Percentiles rank a stretch among this genome's conserved stretches.
Evolutionary conservation across 129 eudicot species (phyloP).

Genomic region (Centella asiatica): DNA sequence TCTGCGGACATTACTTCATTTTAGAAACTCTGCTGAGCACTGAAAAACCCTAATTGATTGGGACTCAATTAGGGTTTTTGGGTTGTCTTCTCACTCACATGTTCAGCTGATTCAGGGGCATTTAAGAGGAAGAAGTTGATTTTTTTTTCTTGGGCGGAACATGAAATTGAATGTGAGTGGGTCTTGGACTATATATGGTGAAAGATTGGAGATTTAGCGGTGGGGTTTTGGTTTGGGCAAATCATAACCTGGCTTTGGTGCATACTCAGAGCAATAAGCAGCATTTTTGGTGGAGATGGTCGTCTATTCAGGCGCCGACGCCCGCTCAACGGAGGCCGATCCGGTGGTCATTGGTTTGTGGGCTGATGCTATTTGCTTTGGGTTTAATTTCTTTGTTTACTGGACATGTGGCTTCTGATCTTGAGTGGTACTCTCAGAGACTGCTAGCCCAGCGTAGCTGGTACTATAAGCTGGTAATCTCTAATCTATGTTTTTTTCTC

Average conservation of each 20-base stretch:
- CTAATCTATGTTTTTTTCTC: background rate
- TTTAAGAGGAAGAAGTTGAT: background rate
- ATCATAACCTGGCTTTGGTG: constrained; percentile 21
- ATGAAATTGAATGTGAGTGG: constrained; percentile 6
- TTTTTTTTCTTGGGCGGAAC: constrained; percentile 1
- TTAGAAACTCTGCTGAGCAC: background rate
- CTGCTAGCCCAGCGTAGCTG: constrained; percentile 42
- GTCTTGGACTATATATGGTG: constrained; percentile 3
- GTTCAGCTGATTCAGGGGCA: background rate
- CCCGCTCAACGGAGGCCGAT: constrained; percentile 39
- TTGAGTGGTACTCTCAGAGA: constrained; percentile 70
- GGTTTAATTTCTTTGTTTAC: constrained; percentile 76
- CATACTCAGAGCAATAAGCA: constrained; percentile 25
- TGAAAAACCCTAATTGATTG: background rate
- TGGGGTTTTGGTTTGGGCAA: constrained; percentile 11
- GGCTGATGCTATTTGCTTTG: constrained; percentile 62
- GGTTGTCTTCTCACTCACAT: background rate
- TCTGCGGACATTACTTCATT: background rate
- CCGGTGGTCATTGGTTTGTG: constrained; percentile 83
- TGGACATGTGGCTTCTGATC: constrained; percentile 78
- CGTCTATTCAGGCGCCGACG: constrained; percentile 19
- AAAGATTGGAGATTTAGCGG: constrained; percentile 19
- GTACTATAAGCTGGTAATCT: constrained; percentile 42
- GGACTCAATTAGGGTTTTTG: background rate
- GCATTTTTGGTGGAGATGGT: constrained; percentile 44